A percentile compares a stretch with the other conserved stretches of the same genome.
These are phyloP conservation scores for Amanita exitialis DNA, from an alignment of 768 basidiomycete species.

Conservation along the genomic window DNA sequence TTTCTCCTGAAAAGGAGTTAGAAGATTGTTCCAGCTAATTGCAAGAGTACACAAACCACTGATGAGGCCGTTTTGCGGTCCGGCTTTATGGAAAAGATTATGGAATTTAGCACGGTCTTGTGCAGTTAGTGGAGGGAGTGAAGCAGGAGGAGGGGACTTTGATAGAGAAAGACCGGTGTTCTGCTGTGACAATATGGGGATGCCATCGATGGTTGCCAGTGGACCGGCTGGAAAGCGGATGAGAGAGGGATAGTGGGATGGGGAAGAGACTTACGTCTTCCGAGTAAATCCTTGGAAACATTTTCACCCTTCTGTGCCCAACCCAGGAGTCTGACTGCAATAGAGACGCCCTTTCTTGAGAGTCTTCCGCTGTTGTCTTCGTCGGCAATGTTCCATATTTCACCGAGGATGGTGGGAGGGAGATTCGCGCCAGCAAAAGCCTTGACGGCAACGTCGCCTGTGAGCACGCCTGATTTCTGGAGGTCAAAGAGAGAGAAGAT, in stretches of 20 bases:
- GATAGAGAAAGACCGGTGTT: conserved; percentile 49
- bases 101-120: conserved; percentile 83
- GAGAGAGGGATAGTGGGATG: conserved; percentile 10
- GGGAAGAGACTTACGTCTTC: conserved; percentile 50
- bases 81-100: conserved; percentile 62
- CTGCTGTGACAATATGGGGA: conserved; percentile 46
- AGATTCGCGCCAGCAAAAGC: conserved; percentile 82
- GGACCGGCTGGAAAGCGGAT: conserved; percentile 56
- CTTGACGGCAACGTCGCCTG: conserved; percentile 85
- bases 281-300: conserved; percentile 48
- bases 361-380: conserved; percentile 91
- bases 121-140: conserved; percentile 59
- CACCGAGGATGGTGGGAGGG: conserved; percentile 67
- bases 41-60: conserved; percentile 41
- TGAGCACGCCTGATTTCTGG: conserved; percentile 74
- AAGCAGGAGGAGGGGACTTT: conserved; percentile 48
- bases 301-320: conserved; percentile 85
- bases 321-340: conserved; percentile 85
- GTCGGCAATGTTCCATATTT: conserved; percentile 92
- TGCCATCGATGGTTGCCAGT: conserved; percentile 68
- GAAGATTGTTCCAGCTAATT: neutral
- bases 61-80: conserved; percentile 69
- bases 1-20: conserved; percentile 45
- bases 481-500: conserved; percentile 69
- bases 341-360: conserved; percentile 76